Evolutionary conservation across 805 yeast genomes (phyloP).

Genomic region (Candida quercuum): DNA sequence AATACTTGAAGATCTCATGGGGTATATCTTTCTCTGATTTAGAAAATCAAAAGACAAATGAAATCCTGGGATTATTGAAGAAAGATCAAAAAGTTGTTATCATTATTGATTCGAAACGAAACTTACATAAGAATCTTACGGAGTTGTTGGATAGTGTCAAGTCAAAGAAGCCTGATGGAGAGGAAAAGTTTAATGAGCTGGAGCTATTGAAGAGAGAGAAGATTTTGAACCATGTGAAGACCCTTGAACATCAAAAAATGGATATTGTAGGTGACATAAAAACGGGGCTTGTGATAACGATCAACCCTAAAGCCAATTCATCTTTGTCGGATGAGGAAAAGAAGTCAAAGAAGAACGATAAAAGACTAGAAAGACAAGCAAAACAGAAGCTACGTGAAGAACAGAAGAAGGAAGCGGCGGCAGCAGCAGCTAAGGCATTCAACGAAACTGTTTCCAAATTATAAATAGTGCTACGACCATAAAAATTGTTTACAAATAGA

Average conservation of each 20-base stretch:
- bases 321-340: conserved; percentile 10
- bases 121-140: conserved; percentile 3
- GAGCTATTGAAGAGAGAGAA: conserved; percentile 31
- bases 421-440: conserved; percentile 11
- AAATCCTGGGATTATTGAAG: conserved; percentile 38
- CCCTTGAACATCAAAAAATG: conserved; percentile 22
- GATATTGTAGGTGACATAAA: conserved; percentile 25
- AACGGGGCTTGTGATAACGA: conserved; percentile 20
- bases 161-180: conserved; percentile 3
- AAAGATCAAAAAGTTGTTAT: conserved; percentile 38
- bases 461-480: no score
- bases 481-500: background rate
- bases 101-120: conserved; percentile 34
- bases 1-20: conserved; percentile 50
- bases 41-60: conserved; percentile 45
- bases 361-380: conserved; percentile 18
- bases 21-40: conserved; percentile 49
- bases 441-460: conserved; percentile 8
- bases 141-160: conserved; percentile 17
- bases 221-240: conserved; percentile 25
- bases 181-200: conserved; percentile 20
- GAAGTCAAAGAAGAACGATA: conserved; percentile 10
- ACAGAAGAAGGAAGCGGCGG: conserved; percentile 17
- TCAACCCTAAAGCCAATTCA: conserved; percentile 21
- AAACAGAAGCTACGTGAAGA: conserved; percentile 21